Percentiles rank a stretch among this genome's conserved stretches.
phyloP scores from a whole-genome alignment of 345 rosid species.

The Eucalyptus curtisii region DNA sequence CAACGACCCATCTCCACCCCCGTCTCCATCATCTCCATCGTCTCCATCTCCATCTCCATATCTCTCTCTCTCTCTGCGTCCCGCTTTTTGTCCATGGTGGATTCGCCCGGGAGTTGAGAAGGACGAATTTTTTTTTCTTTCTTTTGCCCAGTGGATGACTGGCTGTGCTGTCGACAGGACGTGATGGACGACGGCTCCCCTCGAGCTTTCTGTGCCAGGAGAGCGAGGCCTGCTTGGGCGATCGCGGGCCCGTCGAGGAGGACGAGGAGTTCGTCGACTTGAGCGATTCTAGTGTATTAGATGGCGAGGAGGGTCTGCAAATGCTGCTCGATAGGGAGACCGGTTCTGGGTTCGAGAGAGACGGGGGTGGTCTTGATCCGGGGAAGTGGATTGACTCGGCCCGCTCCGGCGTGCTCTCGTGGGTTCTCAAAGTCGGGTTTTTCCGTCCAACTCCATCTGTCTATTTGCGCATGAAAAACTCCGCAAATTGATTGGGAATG shows the following conservation, averaged over 20 bases:
- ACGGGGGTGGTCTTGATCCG: slow-evolving; percentile 1
- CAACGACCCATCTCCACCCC: not conserved
- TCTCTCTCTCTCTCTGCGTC: not conserved
- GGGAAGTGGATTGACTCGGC: slow-evolving; percentile 14
- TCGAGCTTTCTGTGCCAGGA: slow-evolving; percentile 24
- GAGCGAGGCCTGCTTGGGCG: slow-evolving; percentile 6
- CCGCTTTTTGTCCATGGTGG: not conserved
- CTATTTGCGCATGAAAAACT: not conserved
- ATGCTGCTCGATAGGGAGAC: slow-evolving; percentile 27
- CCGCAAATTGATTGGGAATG: not conserved
- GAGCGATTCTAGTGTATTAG: not conserved
- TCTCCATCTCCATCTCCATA: not conserved
- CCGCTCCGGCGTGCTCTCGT: slow-evolving; percentile 31
- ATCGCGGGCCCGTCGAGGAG: not conserved
- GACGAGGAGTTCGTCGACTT: not conserved
- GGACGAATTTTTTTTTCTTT: not conserved
- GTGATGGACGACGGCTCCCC: not conserved
- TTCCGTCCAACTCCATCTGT: not conserved
- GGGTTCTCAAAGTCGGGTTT: slow-evolving; percentile 43
- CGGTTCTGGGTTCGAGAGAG: slow-evolving; percentile 6
- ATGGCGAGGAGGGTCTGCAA: slow-evolving; percentile 16
- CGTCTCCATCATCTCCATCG: not conserved
- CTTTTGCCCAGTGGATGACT: not conserved
- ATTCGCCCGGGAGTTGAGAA: not conserved
- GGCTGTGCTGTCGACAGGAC: not conserved